Percentiles rank a stretch among this genome's conserved stretches.
These are phyloP conservation scores for Phytophthora hibernalis DNA, from an alignment of 352 stramenopile species.

Conservation along the genomic window DNA sequence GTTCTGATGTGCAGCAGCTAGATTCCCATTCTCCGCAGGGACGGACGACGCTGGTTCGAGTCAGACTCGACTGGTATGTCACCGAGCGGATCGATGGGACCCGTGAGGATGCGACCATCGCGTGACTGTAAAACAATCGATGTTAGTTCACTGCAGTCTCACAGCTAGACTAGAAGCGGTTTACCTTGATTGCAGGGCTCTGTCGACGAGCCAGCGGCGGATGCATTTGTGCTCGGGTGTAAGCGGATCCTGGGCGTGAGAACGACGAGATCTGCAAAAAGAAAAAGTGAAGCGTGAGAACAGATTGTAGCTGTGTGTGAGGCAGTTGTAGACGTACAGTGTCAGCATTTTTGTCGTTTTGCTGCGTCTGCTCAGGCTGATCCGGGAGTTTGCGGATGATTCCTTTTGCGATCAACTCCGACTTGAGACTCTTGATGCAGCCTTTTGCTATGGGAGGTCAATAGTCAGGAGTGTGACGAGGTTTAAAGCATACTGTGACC, in stretches of 20 bases:
- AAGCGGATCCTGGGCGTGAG: constrained; percentile 77
- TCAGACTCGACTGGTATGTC: constrained; percentile 43
- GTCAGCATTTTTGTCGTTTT: constrained; percentile 54
- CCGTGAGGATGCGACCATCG: constrained; percentile 42
- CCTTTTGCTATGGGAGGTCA: constrained; percentile 42
- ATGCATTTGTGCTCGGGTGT: constrained; percentile 69
- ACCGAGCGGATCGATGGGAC: constrained; percentile 69
- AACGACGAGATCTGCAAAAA: constrained; percentile 69
- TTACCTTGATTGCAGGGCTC: constrained; percentile 55
- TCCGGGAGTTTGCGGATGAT: constrained; percentile 74
- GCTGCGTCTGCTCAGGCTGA: constrained; percentile 50
- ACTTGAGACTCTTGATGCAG: constrained; percentile 59
- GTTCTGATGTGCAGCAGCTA: constrained; percentile 20
- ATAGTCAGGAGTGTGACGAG: not conserved
- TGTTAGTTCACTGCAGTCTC: not conserved
- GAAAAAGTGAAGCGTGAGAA: not conserved
- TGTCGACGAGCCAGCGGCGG: constrained; percentile 52
- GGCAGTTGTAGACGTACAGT: constrained; percentile 37
- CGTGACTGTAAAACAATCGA: constrained; percentile 43
- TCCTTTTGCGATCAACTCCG: constrained; percentile 62
- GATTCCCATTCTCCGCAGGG: constrained; percentile 64
- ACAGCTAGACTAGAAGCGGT: not conserved
- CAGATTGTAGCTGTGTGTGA: not conserved
- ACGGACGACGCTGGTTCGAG: constrained; percentile 68
- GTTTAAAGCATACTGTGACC: not conserved